A percentile compares a stretch with the other conserved stretches of the same genome.
Evolutionary conservation across 2,329 filamentous ascomycete genomes (phyloP).

Genomic region (Tolypocladium paradoxum): DNA sequence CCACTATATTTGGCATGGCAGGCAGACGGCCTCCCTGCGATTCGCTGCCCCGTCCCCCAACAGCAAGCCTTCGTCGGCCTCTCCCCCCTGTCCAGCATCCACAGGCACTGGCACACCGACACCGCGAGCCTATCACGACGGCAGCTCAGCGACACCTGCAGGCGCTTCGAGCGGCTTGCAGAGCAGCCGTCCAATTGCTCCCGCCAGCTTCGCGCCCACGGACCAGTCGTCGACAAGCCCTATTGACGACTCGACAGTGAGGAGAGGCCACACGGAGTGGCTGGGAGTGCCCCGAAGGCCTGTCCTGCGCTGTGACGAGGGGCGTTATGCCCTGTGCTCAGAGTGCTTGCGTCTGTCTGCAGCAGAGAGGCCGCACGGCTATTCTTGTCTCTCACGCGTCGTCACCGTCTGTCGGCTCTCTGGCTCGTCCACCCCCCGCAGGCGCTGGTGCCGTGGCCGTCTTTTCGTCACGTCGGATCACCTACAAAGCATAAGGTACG

Average conservation of each 20-base stretch:
- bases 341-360: background rate
- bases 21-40: background rate
- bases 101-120: background rate
- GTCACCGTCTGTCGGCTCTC: background rate
- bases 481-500: background rate
- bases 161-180: conserved; percentile 9
- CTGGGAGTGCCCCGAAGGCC: background rate
- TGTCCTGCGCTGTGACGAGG: background rate
- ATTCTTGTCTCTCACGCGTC: conserved; percentile 5
- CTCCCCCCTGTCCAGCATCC: conserved; percentile 1
- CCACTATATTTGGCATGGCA: conserved; percentile 17
- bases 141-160: conserved; percentile 4
- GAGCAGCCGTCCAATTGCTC: conserved; percentile 6
- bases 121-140: conserved; percentile 3
- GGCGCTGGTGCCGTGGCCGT: conserved; percentile 4
- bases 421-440: background rate
- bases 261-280: conserved; percentile 2
- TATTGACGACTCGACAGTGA: background rate
- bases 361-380: background rate
- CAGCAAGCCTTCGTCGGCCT: background rate
- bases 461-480: conserved; percentile 8
- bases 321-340: background rate
- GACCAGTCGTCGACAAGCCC: background rate
- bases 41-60: background rate
- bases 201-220: conserved; percentile 6